Percentiles rank a stretch among this genome's conserved stretches.
These are phyloP conservation scores for Ochetophila trinervis DNA, from an alignment of 306 rosid species.

Conservation along the genomic window DNA sequence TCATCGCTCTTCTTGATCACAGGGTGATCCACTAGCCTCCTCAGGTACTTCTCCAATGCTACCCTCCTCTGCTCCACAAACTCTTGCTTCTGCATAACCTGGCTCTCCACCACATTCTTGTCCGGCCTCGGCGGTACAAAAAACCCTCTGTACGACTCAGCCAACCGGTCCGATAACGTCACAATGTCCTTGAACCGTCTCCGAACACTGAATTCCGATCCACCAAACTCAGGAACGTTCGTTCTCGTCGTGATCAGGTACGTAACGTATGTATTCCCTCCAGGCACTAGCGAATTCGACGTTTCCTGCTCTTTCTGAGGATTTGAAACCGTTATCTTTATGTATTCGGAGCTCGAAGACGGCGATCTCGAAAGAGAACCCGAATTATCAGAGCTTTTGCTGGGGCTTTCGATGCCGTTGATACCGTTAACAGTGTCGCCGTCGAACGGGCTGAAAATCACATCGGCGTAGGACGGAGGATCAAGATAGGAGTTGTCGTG, in stretches of 20 bases:
- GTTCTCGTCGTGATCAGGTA: slow-evolving; percentile 77
- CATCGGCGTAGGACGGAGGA: slow-evolving; percentile 68
- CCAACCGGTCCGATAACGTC: slow-evolving; percentile 67
- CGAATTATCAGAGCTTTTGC: slow-evolving; percentile 40
- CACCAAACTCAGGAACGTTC: slow-evolving; percentile 59
- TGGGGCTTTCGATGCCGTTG: slow-evolving; percentile 55
- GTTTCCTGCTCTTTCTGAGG: slow-evolving; percentile 80
- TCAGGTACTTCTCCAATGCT: slow-evolving; percentile 80
- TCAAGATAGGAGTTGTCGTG: slow-evolving; percentile 51
- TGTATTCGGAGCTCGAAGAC: slow-evolving; percentile 47
- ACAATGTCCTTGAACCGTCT: slow-evolving; percentile 87
- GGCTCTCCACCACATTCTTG: slow-evolving; percentile 91
- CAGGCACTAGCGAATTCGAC: slow-evolving; percentile 74
- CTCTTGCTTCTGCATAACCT: slow-evolving; percentile 93
- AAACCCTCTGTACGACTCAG: slow-evolving; percentile 77
- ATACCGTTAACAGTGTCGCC: slow-evolving; percentile 33
- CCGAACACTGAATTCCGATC: slow-evolving; percentile 61
- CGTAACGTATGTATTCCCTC: slow-evolving; percentile 55
- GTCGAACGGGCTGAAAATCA: slow-evolving; percentile 66
- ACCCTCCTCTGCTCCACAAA: slow-evolving; percentile 92
- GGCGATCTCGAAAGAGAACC: slow-evolving; percentile 42
- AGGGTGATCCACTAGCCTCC: slow-evolving; percentile 69
- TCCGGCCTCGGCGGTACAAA: slow-evolving; percentile 90
- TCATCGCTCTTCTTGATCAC: slow-evolving; percentile 82
- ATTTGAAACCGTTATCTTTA: slow-evolving; percentile 68